These are phyloP conservation scores for Elymus sibiricus DNA, from an alignment of 176 grass and related monocot genomes.

Conservation along the genomic window DNA sequence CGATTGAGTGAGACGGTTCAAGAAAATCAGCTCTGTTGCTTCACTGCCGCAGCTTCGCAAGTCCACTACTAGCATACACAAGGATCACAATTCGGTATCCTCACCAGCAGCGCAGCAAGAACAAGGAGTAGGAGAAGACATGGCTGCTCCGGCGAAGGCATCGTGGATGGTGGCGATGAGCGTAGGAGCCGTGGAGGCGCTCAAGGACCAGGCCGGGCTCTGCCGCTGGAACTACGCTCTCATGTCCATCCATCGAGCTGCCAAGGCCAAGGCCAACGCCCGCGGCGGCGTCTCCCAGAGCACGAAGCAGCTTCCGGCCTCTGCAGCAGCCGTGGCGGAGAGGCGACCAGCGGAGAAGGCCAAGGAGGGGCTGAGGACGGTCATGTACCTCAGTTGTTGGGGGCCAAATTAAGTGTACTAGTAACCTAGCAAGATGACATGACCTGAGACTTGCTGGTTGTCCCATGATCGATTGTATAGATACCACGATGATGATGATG, in stretches of 20 bases:
- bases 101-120: too few species aligned
- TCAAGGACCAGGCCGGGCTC: slow-evolving; percentile 65
- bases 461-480: too few species aligned
- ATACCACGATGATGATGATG: too few species aligned
- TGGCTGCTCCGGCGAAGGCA: slow-evolving; percentile 40
- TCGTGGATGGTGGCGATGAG: slow-evolving; percentile 58
- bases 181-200: slow-evolving; percentile 62
- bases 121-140: background rate
- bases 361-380: background rate
- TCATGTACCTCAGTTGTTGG: background rate
- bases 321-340: background rate
- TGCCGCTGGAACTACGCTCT: slow-evolving; percentile 76
- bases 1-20: too few species aligned
- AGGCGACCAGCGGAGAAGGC: background rate
- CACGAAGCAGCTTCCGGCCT: background rate
- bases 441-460: too few species aligned
- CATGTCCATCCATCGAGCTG: slow-evolving; percentile 23
- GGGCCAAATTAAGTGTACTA: background rate
- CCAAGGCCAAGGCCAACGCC: slow-evolving; percentile 18
- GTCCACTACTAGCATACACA: background rate
- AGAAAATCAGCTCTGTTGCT: too few species aligned
- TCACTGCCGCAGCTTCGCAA: too few species aligned
- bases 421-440: too few species aligned
- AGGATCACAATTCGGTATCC: too few species aligned
- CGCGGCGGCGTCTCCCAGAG: slow-evolving; percentile 20